Base-by-base conservation (phyloP, 768 basidiomycete genomes). In the Auriscalpium microsporum region DNA sequence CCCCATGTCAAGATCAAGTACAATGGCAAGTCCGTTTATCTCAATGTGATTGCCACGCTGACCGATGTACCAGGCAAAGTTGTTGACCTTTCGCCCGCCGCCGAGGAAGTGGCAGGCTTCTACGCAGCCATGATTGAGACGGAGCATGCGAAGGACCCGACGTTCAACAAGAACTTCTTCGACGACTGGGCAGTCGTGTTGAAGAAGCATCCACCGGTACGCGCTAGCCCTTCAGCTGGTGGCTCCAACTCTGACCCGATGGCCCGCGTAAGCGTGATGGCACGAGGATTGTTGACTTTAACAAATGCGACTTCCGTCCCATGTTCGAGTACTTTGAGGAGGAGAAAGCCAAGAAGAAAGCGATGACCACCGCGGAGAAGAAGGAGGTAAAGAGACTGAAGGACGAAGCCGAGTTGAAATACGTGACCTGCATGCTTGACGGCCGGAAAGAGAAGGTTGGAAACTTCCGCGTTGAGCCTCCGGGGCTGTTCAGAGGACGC, bases 401-500 rank as follows among this genome's bases (percentile, higher is more conserved):
- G 68, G 94, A 97, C 53, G 80, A 82, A 33, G 65, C 84, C 57
- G 96, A 98, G 71, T 83, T 81, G 49, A 87, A 86, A 59, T 97
- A 94, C 70, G 82, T 80, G 19, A 79, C 80, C 23, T 97, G 95
- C 70, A 65, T 85, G n/a, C 81, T 99, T 36, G 93, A 99, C 65
- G 95, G 95, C 11, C 85, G 94, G 52, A 95, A 93, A 72, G 96
- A 99, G 75, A 98, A 97, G 69, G 82, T 97, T 48, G 96, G 96
- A 40, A 99, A 98, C 73, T 98, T 98, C 77, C 81, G 94, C 62
- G 85, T 97, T 51, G 96, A 99, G 78, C 96, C 96, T 68, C 96
- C 96, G 28, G 94, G 95, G n/a, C 73, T 98, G 50, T 99, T 98
- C 73, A 77, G 96, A 69, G 96, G 96, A 58, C 94, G 96, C 60